Evolutionary conservation across 108 stramenopile species (phyloP).

Genomic region (Skeletonema marinoi): DNA sequence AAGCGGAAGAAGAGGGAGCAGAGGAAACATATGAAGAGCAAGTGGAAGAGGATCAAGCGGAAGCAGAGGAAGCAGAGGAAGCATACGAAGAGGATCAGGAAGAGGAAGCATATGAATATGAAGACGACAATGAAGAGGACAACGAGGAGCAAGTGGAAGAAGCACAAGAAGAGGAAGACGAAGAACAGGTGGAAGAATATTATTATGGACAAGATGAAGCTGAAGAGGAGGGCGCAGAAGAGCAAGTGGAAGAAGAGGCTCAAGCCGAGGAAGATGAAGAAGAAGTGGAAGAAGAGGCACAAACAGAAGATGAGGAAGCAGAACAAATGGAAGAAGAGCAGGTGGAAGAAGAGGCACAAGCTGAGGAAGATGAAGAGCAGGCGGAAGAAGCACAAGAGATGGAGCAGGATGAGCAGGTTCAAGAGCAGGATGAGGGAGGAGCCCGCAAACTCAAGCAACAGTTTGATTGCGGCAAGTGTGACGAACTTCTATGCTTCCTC

Average conservation of each 20-base stretch:
- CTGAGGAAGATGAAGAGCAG: neutral
- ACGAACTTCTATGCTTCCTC: constrained; percentile 21
- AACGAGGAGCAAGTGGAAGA: neutral
- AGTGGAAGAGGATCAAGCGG: neutral
- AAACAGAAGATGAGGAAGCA: neutral
- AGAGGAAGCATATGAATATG: neutral
- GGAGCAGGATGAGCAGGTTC: neutral
- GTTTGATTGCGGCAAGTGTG: constrained; percentile 30
- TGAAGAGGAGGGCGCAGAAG: neutral
- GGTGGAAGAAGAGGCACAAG: neutral
- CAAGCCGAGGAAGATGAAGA: constrained; percentile 4
- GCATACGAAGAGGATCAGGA: neutral
- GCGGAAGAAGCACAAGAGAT: constrained; percentile 8
- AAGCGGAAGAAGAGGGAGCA: neutral
- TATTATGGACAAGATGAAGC: neutral
- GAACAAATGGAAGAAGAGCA: neutral
- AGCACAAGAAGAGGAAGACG: neutral
- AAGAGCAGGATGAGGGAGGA: neutral
- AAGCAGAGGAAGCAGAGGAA: no score
- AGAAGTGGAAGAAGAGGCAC: neutral
- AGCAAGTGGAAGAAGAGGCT: neutral
- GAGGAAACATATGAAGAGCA: neutral
- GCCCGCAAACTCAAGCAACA: constrained; percentile 22
- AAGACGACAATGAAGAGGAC: neutral
- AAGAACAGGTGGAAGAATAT: neutral